Conservation (phyloP, 164 flowering plant species). For the Akebia trifoliata region DNA sequence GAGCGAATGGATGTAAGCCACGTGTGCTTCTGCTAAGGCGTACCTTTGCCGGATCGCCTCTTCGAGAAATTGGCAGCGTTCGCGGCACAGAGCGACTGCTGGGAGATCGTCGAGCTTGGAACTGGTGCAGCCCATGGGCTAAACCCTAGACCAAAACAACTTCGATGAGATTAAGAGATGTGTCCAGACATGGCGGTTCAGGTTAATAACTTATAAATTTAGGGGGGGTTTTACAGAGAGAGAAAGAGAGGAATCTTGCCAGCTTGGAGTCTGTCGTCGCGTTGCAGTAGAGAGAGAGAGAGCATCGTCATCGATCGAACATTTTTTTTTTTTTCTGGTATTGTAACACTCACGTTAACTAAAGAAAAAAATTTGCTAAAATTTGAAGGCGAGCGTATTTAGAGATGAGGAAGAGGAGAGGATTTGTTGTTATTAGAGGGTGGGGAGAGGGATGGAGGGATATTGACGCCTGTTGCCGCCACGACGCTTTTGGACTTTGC, state of each 20-base stretch:
- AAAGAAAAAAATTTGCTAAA: too few species aligned
- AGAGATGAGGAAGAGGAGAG: too few species aligned
- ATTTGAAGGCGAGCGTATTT: too few species aligned
- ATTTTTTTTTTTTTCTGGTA: too few species aligned
- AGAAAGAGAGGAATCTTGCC: constrained; percentile 32
- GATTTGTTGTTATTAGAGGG: too few species aligned
- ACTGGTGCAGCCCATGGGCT: constrained; percentile 59
- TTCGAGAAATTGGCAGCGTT: constrained; percentile 45
- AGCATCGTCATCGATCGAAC: background rate
- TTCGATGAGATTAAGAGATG: too few species aligned
- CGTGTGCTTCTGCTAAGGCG: constrained; percentile 54
- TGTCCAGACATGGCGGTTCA: background rate
- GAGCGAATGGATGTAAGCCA: constrained; percentile 53
- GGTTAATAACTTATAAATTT: background rate
- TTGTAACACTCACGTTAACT: too few species aligned
- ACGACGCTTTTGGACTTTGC: too few species aligned
- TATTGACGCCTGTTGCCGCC: too few species aligned
- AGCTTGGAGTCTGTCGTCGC: constrained; percentile 46
- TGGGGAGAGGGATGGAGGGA: too few species aligned
- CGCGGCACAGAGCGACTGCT: constrained; percentile 73
- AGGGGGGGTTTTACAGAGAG: constrained; percentile 8
- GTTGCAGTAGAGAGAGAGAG: constrained; percentile 22
- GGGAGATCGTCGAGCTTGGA: constrained; percentile 74
- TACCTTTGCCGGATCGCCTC: constrained; percentile 56
- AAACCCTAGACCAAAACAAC: background rate